A percentile compares a stretch with the other conserved stretches of the same genome.
These are phyloP conservation scores for Blastobotrys ciferrii DNA, from an alignment of 1,139 yeast genomes.

Conservation along the genomic window DNA sequence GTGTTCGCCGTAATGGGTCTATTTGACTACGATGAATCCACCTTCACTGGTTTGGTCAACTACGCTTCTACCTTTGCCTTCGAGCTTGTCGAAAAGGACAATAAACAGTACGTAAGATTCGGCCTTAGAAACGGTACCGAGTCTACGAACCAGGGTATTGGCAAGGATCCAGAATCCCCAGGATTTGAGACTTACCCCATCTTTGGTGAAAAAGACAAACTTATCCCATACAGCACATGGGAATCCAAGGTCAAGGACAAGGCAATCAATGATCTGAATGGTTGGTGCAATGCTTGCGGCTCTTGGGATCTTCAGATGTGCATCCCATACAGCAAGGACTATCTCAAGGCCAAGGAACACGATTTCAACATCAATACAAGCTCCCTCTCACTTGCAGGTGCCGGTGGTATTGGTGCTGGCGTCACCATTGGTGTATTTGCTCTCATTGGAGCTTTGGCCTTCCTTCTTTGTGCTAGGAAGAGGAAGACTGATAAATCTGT, in stretches of 20 bases:
- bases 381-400: slow-evolving; percentile 40
- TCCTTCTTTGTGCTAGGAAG: slow-evolving; percentile 15
- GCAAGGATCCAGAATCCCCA: slow-evolving; percentile 1
- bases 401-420: slow-evolving; percentile 53
- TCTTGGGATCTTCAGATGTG: slow-evolving; percentile 34
- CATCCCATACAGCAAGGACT: slow-evolving; percentile 32
- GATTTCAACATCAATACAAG: slow-evolving; percentile 28
- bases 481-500: not conserved
- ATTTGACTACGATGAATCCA: slow-evolving; percentile 32
- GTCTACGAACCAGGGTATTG: slow-evolving; percentile 27
- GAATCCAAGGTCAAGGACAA: slow-evolving; percentile 28
- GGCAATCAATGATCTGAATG: slow-evolving; percentile 31
- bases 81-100: slow-evolving; percentile 37
- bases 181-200: slow-evolving; percentile 36
- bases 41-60: slow-evolving; percentile 45
- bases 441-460: slow-evolving; percentile 22
- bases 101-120: slow-evolving; percentile 40
- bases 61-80: slow-evolving; percentile 45
- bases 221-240: slow-evolving; percentile 40
- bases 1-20: slow-evolving; percentile 39
- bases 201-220: slow-evolving; percentile 34
- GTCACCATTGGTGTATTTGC: slow-evolving; percentile 44
- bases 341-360: slow-evolving; percentile 25
- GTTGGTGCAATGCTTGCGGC: slow-evolving; percentile 44
- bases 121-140: slow-evolving; percentile 46